These are phyloP conservation scores for Daldinia concentrica DNA, from an alignment of 495 filamentous ascomycete genomes.

Conservation along the genomic window DNA sequence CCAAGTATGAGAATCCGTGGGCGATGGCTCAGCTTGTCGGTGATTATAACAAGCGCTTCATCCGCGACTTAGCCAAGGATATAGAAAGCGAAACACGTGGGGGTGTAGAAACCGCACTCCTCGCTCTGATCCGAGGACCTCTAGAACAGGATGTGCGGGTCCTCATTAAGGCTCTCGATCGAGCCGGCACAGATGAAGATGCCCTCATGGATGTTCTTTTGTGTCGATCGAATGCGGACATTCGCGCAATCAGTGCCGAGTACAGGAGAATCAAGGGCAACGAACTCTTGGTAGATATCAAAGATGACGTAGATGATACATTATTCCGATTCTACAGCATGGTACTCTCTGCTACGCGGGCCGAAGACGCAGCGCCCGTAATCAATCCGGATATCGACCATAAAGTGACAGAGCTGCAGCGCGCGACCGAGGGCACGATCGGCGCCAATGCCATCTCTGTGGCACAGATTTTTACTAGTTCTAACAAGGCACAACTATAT, in stretches of 20 bases:
- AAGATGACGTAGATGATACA: slow-evolving; percentile 66
- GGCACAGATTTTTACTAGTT: slow-evolving; percentile 68
- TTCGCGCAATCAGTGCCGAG: slow-evolving; percentile 63
- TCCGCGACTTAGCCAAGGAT: slow-evolving; percentile 69
- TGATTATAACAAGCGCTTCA: slow-evolving; percentile 64
- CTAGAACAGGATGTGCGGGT: slow-evolving; percentile 66
- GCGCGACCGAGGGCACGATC: slow-evolving; percentile 64
- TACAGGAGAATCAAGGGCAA: slow-evolving; percentile 68
- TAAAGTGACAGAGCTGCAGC: slow-evolving; percentile 69
- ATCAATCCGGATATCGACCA: slow-evolving; percentile 66
- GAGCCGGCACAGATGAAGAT: slow-evolving; percentile 76
- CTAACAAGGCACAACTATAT: slow-evolving; percentile 70
- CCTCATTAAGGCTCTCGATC: slow-evolving; percentile 66
- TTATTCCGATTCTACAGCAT: slow-evolving; percentile 59
- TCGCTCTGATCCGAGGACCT: slow-evolving; percentile 74
- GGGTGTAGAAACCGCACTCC: slow-evolving; percentile 68
- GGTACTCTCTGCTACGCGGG: slow-evolving; percentile 67
- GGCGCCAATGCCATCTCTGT: slow-evolving; percentile 57
- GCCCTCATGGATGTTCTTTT: slow-evolving; percentile 78
- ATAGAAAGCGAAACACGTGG: slow-evolving; percentile 72
- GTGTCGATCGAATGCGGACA: slow-evolving; percentile 76
- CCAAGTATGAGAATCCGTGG: slow-evolving; percentile 62
- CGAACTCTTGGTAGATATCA: slow-evolving; percentile 59
- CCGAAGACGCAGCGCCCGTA: slow-evolving; percentile 67
- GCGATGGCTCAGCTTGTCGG: slow-evolving; percentile 68